Percentiles rank a stretch among this genome's conserved stretches.
Evolutionary conservation across 345 rosid genomes (phyloP).

Genomic region (Salix exigua): DNA sequence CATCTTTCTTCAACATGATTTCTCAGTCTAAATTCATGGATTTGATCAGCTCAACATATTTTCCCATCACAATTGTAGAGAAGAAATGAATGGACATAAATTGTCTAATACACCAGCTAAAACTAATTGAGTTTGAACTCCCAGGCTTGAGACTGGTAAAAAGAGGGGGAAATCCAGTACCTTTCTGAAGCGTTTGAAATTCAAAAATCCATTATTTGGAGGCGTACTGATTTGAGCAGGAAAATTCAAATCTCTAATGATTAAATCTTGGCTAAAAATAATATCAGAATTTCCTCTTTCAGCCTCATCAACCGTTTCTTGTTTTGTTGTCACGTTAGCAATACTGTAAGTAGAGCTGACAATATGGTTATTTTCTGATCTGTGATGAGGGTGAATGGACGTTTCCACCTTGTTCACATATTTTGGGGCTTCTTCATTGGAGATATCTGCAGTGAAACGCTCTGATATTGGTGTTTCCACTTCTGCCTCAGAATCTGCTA

Average conservation of each 20-base stretch:
- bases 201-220: slow-evolving; percentile 31
- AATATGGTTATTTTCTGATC: slow-evolving; percentile 17
- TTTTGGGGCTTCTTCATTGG: slow-evolving; percentile 27
- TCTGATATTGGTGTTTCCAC: slow-evolving; percentile 46
- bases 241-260: slow-evolving; percentile 40
- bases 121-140: no score
- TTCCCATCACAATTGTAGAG: no score
- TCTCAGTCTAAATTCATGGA: no score
- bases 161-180: slow-evolving; percentile 27
- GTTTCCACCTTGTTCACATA: slow-evolving; percentile 22
- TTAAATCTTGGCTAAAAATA: slow-evolving; percentile 60
- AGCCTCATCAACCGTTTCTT: slow-evolving; percentile 40
- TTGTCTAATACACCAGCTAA: no score
- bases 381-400: slow-evolving; percentile 3
- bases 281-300: slow-evolving; percentile 63
- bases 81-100: no score
- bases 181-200: slow-evolving; percentile 90
- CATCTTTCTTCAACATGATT: no score
- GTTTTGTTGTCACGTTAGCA: slow-evolving; percentile 29
- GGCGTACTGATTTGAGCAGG: slow-evolving; percentile 26
- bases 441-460: slow-evolving; percentile 24
- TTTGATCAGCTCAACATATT: no score
- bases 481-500: slow-evolving; percentile 85
- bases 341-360: slow-evolving; percentile 17
- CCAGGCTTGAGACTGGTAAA: no score